Percentiles rank a stretch among this genome's conserved stretches.
Conservation (phyloP, 768 basidiomycete species). For the Lanmaoa rubissima region DNA sequence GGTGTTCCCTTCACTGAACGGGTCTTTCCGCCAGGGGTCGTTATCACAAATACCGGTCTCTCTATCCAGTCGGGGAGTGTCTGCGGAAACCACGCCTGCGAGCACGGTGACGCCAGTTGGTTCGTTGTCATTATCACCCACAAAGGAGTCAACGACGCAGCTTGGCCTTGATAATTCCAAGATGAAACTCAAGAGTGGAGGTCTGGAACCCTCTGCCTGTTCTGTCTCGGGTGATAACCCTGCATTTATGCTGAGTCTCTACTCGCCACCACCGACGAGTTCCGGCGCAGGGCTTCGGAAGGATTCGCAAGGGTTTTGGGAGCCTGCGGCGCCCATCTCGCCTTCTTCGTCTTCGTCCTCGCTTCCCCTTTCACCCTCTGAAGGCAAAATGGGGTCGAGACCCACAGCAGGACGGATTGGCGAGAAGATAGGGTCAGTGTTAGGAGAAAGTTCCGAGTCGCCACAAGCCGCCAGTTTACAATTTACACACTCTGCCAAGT, state of each 20-base stretch:
- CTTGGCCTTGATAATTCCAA: background rate
- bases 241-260: conserved; percentile 6
- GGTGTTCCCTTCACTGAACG: conserved; percentile 28
- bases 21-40: conserved; percentile 18
- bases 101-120: conserved; percentile 5
- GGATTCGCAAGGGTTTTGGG: conserved; percentile 31
- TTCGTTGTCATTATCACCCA: background rate
- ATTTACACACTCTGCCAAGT: conserved; percentile 6
- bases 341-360: conserved; percentile 21
- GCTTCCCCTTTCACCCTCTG: conserved; percentile 14
- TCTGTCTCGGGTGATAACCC: conserved; percentile 1
- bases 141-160: background rate
- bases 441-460: background rate
- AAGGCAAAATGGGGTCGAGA: background rate
- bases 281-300: conserved; percentile 15
- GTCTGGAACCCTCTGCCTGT: background rate
- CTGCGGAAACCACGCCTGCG: conserved; percentile 13
- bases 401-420: background rate
- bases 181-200: background rate
- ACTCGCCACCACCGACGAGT: conserved; percentile 11
- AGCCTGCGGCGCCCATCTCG: conserved; percentile 13
- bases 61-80: background rate
- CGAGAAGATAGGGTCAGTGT: background rate
- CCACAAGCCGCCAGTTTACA: background rate
- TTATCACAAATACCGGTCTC: background rate